Base-by-base conservation (phyloP, 2,329 filamentous ascomycete species). In the Talaromyces marneffei region DNA sequence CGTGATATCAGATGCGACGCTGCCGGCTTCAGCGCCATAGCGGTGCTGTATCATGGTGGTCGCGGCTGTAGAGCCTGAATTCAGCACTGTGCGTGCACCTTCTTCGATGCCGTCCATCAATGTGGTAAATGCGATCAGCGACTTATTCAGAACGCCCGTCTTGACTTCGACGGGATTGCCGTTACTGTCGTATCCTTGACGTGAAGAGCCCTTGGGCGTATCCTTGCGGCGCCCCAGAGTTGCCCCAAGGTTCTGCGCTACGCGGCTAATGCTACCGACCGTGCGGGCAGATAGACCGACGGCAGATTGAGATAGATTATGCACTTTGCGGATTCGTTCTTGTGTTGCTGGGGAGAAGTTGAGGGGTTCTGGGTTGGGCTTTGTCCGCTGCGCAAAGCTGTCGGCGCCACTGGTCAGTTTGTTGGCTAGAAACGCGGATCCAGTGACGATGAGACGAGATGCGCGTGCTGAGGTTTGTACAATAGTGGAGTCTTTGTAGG, bases 101-200 rank as follows among this genome's bases (percentile, higher is more conserved):
- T 96, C 88, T 67, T 96, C 92, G 62, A 97, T 89, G 39, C 94
- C 94, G 70, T 99, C 94, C 25, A 92, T 90, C 48, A 99, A 85
- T 1, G 94, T 99, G 40, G 89, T 91, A 74, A 97, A 97, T 0
- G 94, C 94, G 80, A 99, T 97, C 79, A 99, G 80, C 65, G 88
- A 92, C 82, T 96, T 97, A 79, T 99, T 99, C 66, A 99, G 78
- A 31, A 99, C 78, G 4, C 94, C 93, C 0, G 94, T 93, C 77
- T 96, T 96, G 78, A 94, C 95, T 18, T 79, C 77, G 18, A 80
- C 75, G 3, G 82, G 81, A 57, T 86, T 86, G 37, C 90, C 90
- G 63, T 92, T 85, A 62, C 87, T 84, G 62, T 90, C 90, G 62
- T 82, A 84, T 1, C 87, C 87, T 68, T 82, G 83, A 31, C n/a